phyloP scores from a whole-genome alignment of 805 yeast species.

The Hyphopichia homilentoma region DNA sequence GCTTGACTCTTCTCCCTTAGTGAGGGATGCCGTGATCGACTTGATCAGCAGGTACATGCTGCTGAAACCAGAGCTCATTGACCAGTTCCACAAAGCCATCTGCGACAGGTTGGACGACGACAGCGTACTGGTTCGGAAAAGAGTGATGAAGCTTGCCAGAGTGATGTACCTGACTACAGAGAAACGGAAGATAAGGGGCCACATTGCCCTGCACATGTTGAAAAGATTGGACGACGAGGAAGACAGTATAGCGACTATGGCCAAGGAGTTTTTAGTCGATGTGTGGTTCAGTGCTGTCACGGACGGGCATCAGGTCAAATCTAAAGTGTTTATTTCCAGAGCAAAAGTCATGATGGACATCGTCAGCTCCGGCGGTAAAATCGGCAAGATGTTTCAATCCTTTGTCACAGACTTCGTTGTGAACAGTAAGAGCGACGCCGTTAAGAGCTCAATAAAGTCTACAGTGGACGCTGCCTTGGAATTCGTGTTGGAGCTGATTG shows the following conservation, averaged over 20 bases:
- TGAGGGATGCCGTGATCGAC: conserved; percentile 73
- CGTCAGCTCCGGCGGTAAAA: conserved; percentile 32
- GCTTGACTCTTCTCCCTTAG: conserved; percentile 62
- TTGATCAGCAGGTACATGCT: conserved; percentile 49
- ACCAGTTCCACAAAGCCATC: conserved; percentile 47
- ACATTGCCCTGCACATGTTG: conserved; percentile 50
- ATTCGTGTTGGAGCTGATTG: conserved; percentile 28
- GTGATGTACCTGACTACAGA: conserved; percentile 40
- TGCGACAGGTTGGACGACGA: conserved; percentile 52
- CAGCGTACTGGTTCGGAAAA: conserved; percentile 61
- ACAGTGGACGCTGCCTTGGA: conserved; percentile 36
- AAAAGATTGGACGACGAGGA: conserved; percentile 69
- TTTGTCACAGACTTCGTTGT: conserved; percentile 46
- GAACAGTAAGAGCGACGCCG: conserved; percentile 13
- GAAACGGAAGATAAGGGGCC: conserved; percentile 28
- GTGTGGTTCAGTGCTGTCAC: conserved; percentile 16
- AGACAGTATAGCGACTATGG: conserved; percentile 39
- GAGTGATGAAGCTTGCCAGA: conserved; percentile 51
- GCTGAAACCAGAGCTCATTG: conserved; percentile 41
- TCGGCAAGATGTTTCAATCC: conserved; percentile 38
- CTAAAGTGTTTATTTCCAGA: conserved; percentile 3
- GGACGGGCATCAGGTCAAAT: too few species aligned
- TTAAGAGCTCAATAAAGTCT: conserved; percentile 15
- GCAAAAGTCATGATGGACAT: conserved; percentile 37
- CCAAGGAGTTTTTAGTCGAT: conserved; percentile 27